Evolutionary conservation across 495 filamentous ascomycete genomes (phyloP).

Genomic region (Corynascus novoguineensis): DNA sequence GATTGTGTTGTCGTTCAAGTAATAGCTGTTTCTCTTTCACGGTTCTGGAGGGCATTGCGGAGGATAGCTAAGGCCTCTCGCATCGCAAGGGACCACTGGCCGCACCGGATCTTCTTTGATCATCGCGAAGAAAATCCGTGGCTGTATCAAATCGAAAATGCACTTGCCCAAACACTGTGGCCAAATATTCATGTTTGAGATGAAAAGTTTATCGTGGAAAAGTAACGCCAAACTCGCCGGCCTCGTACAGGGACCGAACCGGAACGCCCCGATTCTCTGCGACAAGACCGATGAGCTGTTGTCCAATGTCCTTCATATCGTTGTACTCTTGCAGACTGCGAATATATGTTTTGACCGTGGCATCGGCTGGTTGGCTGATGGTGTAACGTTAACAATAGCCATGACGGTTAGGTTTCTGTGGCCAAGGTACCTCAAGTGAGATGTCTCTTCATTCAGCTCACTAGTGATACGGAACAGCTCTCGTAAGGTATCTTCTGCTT

Average conservation of each 20-base stretch:
- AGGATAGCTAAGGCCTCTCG: too few relatives aligned
- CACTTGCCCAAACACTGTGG: too few relatives aligned
- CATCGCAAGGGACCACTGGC: too few relatives aligned
- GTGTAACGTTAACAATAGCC: not conserved
- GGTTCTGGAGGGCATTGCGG: too few relatives aligned
- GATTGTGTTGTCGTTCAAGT: not conserved
- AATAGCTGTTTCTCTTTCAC: too few relatives aligned
- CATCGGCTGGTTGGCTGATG: slow-evolving; percentile 20
- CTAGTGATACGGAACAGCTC: not conserved
- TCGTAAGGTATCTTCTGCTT: slow-evolving; percentile 6
- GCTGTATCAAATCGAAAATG: too few relatives aligned
- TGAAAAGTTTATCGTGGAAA: not conserved
- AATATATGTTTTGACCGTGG: slow-evolving; percentile 57
- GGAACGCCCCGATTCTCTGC: slow-evolving; percentile 63
- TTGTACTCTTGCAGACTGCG: slow-evolving; percentile 69
- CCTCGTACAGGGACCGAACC: slow-evolving; percentile 55
- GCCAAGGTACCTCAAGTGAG: slow-evolving; percentile 14
- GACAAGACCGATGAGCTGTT: slow-evolving; percentile 67
- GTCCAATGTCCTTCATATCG: slow-evolving; percentile 68
- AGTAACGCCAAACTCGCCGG: slow-evolving; percentile 37
- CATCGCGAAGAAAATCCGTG: too few relatives aligned
- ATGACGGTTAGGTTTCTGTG: too few relatives aligned
- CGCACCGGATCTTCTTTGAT: too few relatives aligned
- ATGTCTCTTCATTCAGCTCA: slow-evolving; percentile 1
- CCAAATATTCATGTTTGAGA: too few relatives aligned